A percentile compares a stretch with the other conserved stretches of the same genome.
Evolutionary conservation across 805 yeast species (phyloP).

Genomic region (Scheffersomyces ergatensis): DNA sequence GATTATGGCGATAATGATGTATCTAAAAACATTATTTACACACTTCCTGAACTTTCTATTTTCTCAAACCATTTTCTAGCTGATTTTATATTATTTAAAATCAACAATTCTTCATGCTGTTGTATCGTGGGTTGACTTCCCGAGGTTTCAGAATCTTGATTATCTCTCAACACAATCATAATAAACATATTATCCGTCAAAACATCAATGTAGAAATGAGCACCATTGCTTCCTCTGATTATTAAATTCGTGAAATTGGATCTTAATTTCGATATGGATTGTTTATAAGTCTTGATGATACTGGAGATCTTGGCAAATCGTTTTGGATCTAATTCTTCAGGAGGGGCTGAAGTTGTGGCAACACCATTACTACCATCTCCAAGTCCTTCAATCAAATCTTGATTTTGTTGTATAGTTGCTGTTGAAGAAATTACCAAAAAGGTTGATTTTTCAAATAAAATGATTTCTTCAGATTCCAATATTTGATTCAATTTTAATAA

Average conservation of each 20-base stretch:
- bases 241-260: conserved; percentile 78
- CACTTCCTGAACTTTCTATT: conserved; percentile 26
- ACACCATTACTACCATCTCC: no score
- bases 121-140: conserved; percentile 13
- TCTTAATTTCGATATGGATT: conserved; percentile 82
- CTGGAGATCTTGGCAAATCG: conserved; percentile 92
- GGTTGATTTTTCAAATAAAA: conserved; percentile 89
- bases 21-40: no score
- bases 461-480: conserved; percentile 83
- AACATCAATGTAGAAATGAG: conserved; percentile 49
- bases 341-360: background rate
- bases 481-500: conserved; percentile 69
- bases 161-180: conserved; percentile 54
- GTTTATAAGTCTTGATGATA: conserved; percentile 91
- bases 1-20: no score
- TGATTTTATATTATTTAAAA: conserved; percentile 55
- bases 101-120: conserved; percentile 42
- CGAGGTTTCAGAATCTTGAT: conserved; percentile 16
- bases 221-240: conserved; percentile 56
- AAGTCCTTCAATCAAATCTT: conserved; percentile 1
- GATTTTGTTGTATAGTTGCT: conserved; percentile 33
- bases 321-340: conserved; percentile 68
- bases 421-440: conserved; percentile 75
- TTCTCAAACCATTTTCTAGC: conserved; percentile 55
- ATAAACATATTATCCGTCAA: conserved; percentile 61